These are phyloP conservation scores for Neurospora sp. DNA, from an alignment of 495 filamentous ascomycete species.

Conservation along the genomic window DNA sequence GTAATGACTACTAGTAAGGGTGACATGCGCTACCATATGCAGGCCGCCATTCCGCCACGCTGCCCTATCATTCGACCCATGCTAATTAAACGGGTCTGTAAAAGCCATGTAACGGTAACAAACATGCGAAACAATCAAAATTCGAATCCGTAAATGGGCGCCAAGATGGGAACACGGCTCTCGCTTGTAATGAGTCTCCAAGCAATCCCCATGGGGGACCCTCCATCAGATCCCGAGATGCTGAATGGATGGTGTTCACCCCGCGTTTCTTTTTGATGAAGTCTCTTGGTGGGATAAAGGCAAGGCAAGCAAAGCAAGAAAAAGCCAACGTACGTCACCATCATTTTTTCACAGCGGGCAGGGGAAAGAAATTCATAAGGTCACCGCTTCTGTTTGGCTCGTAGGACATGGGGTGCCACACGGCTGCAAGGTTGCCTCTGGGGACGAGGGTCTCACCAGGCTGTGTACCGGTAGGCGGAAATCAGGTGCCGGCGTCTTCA, in stretches of 20 bases:
- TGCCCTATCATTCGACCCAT: background rate
- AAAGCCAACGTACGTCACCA: background rate
- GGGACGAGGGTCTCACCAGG: conserved; percentile 7
- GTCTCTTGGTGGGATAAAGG: background rate
- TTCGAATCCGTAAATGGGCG: background rate
- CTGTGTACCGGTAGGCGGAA: conserved; percentile 6
- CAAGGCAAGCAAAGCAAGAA: background rate
- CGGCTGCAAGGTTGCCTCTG: conserved; percentile 12
- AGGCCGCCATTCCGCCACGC: background rate
- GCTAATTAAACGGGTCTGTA: background rate
- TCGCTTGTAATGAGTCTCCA: background rate
- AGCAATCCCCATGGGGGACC: background rate
- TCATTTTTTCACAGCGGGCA: background rate
- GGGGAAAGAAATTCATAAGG: background rate
- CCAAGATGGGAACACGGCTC: background rate
- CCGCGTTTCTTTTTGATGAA: background rate
- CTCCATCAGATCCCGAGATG: background rate
- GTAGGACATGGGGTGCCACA: conserved; percentile 7
- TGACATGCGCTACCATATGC: background rate
- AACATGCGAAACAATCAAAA: background rate
- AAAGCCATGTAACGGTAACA: background rate
- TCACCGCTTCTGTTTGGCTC: background rate
- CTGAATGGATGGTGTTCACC: background rate
- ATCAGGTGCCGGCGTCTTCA: background rate
- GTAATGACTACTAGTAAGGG: background rate